Base-by-base conservation (phyloP, 495 filamentous ascomycete genomes). In the Penicillium ucsense region DNA sequence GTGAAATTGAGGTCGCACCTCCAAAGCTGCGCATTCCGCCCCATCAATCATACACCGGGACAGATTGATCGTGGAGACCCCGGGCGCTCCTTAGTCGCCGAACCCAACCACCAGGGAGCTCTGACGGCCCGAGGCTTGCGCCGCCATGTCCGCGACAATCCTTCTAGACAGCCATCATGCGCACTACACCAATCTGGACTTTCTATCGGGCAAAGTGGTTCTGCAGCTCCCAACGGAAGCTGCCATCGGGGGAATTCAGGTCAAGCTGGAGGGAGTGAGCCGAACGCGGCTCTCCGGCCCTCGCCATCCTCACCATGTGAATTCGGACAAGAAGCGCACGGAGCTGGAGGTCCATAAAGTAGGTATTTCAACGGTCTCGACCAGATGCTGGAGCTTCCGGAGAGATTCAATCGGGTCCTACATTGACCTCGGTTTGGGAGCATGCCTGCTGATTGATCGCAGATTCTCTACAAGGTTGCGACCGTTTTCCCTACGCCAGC, bases 191-290 rank as follows among this genome's bases (percentile, higher is more conserved):
- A 96, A 96, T 57, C 77, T 95, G 46, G 92, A 98, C 64, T 70
- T 81, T 49, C 76, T 98, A 30, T 77, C 74, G 2, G 84, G 84
- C 27, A 78, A 65, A 43, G 77, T 95, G 20, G 60, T 89, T 8
- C 65, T 98, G 42, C 63, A 68, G 11, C 72, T 89, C 5, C 62
- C 61, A 7, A 80, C 77, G 29, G 78, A 82, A 46, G 78, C 86
- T 48, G 77, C 79, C 30, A 74, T 98, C 40, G 77, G 83, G 30
- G 79, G 80, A 8, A 85, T 98, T 45, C 77, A 89, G 37, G 91
- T 95, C 52, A 98, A 98, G 70, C 77, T 98, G 34, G 91, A 98
- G 62, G 92, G 90, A 45, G 89, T 94, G 63, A 86, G 84, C 53
- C 75, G 76, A 41, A 89, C 88, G 12, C 76, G 79, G 38, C 61